phyloP scores from a whole-genome alignment of 331 rosid genomes.

The Stylosanthes scabra region DNA sequence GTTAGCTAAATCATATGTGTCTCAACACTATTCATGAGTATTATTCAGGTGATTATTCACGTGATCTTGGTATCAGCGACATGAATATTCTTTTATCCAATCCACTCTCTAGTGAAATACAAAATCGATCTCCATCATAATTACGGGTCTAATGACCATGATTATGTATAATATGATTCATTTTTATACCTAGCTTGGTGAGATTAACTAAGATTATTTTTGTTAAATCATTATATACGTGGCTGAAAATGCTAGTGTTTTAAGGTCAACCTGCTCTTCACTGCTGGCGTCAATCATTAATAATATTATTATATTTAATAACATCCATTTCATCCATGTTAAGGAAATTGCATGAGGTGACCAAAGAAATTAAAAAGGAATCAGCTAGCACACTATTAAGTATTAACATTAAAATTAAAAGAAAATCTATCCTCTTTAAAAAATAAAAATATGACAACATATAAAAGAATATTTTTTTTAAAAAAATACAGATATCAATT shows the following conservation, averaged over 20 bases:
- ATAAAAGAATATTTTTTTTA: no score
- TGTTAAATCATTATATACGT: conserved; percentile 6
- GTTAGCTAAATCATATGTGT: not conserved
- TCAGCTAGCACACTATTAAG: not conserved
- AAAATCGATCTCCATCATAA: conserved; percentile 1
- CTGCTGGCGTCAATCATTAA: not conserved
- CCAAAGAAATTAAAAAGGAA: conserved; percentile 1
- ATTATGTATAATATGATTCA: not conserved
- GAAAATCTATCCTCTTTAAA: no score
- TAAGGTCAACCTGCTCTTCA: conserved; percentile 24
- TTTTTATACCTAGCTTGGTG: not conserved
- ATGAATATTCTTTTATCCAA: not conserved
- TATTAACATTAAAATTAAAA: no score
- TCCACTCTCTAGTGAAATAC: not conserved
- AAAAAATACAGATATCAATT: no score
- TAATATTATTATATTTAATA: not conserved
- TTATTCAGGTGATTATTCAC: not conserved
- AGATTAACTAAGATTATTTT: conserved; percentile 12
- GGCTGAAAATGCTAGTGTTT: conserved; percentile 16
- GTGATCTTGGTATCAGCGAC: not conserved
- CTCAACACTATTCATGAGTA: not conserved
- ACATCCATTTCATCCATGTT: not conserved
- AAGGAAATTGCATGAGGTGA: conserved; percentile 27
- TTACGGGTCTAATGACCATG: not conserved
- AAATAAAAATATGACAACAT: no score